Evolutionary conservation across 164 flowering plant genomes (phyloP).

Genomic region (Platanus orientalis): DNA sequence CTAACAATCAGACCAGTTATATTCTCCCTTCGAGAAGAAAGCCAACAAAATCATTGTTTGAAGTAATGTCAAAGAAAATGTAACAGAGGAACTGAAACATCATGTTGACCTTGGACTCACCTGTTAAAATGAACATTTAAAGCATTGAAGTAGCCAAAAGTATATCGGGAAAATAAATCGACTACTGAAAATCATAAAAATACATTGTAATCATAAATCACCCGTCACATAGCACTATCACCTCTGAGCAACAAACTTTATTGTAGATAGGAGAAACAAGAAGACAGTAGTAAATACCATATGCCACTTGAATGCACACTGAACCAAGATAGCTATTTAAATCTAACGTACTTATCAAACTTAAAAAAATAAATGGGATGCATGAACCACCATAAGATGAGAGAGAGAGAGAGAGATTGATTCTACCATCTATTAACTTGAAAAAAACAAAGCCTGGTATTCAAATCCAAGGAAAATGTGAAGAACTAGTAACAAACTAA

Average conservation of each 20-base stretch:
- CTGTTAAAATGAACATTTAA: background rate
- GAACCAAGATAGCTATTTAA: background rate
- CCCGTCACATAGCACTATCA: no score
- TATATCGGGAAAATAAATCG: background rate
- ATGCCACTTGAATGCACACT: no score
- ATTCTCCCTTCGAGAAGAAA: background rate
- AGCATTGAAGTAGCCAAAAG: background rate
- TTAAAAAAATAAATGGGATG: no score
- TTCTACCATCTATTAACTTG: background rate
- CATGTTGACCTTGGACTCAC: no score
- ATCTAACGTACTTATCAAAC: no score
- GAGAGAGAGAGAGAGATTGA: background rate
- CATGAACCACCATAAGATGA: no score
- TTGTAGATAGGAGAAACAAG: no score
- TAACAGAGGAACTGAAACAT: no score
- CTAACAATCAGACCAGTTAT: background rate
- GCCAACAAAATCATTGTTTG: background rate
- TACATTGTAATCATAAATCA: no score
- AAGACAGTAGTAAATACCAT: no score
- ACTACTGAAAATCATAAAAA: no score
- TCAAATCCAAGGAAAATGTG: background rate
- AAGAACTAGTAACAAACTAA: conserved; percentile 20
- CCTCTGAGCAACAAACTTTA: no score
- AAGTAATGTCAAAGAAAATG: background rate
- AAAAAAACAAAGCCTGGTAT: background rate